phyloP scores from a whole-genome alignment of 2,329 filamentous ascomycete species.

The Clarireedia monteithiana region DNA sequence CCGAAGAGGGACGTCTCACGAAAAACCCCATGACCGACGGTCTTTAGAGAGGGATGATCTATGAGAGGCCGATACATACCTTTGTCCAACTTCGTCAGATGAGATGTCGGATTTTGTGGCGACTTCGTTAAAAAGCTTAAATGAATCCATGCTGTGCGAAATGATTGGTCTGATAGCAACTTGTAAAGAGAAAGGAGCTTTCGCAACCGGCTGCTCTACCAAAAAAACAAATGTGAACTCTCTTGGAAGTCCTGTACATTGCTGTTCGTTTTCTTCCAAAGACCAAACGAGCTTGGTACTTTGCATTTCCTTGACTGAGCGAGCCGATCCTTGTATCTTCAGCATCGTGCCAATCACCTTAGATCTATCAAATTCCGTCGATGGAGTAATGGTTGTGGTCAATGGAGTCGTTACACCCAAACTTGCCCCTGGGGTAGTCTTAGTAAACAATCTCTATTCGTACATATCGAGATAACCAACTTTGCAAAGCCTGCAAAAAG shows the following conservation, averaged over 20 bases:
- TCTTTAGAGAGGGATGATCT: too few relatives aligned
- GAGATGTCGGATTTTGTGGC: background rate
- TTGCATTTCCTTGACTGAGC: slow-evolving; percentile 1
- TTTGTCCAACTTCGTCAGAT: slow-evolving; percentile 3
- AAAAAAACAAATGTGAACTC: slow-evolving; percentile 8
- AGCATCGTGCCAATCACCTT: slow-evolving; percentile 3
- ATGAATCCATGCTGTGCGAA: background rate
- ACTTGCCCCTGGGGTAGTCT: background rate
- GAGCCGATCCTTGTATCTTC: slow-evolving; percentile 7
- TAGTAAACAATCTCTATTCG: background rate
- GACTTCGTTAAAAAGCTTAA: background rate
- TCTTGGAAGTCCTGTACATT: slow-evolving; percentile 3
- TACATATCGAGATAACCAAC: too few relatives aligned
- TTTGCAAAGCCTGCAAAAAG: too few relatives aligned
- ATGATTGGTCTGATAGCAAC: slow-evolving; percentile 1
- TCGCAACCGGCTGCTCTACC: slow-evolving; percentile 3
- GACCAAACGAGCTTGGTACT: slow-evolving; percentile 7
- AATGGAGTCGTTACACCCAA: slow-evolving; percentile 1
- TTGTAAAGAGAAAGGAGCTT: slow-evolving; percentile 4
- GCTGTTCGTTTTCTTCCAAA: slow-evolving; percentile 7
- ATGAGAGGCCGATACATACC: background rate
- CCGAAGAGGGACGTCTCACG: background rate
- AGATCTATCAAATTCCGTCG: slow-evolving; percentile 4
- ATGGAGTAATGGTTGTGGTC: slow-evolving; percentile 1
- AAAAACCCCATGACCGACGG: too few relatives aligned